Conservation (phyloP, 2,329 filamentous ascomycete species). For the Penicillium hordei region DNA sequence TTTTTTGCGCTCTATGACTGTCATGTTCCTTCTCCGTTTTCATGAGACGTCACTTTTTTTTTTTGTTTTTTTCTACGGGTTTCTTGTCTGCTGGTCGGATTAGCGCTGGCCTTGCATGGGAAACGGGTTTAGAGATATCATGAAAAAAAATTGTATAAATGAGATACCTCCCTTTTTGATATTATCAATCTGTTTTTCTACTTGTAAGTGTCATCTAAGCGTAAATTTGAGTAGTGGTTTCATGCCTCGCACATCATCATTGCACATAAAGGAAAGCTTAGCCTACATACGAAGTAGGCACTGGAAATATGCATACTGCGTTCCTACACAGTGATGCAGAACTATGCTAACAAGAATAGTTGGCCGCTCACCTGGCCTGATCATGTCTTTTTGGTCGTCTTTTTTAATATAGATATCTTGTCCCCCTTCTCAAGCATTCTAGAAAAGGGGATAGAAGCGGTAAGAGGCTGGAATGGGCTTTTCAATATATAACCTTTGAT, state of each 20-base stretch:
- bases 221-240: not conserved
- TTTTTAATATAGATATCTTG: too few relatives aligned
- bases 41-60: conserved; percentile 19
- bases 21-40: conserved; percentile 23
- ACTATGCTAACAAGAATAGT: not conserved
- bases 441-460: too few relatives aligned
- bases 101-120: conserved; percentile 35
- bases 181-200: not conserved
- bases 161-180: conserved; percentile 21
- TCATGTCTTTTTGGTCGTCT: too few relatives aligned
- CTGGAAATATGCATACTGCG: not conserved
- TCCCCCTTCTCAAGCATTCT: too few relatives aligned
- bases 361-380: too few relatives aligned
- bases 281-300: not conserved
- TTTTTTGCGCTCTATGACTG: conserved; percentile 26
- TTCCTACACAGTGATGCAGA: not conserved
- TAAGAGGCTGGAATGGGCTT: too few relatives aligned
- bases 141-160: conserved; percentile 25
- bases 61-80: conserved; percentile 20
- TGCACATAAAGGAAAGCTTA: not conserved
- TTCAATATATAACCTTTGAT: too few relatives aligned
- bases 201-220: not conserved
- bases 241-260: not conserved
- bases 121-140: conserved; percentile 22
- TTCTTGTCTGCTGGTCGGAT: conserved; percentile 34